These are phyloP conservation scores for Botrytis cinerea DNA, from an alignment of 2,329 filamentous ascomycete genomes.

Conservation along the genomic window DNA sequence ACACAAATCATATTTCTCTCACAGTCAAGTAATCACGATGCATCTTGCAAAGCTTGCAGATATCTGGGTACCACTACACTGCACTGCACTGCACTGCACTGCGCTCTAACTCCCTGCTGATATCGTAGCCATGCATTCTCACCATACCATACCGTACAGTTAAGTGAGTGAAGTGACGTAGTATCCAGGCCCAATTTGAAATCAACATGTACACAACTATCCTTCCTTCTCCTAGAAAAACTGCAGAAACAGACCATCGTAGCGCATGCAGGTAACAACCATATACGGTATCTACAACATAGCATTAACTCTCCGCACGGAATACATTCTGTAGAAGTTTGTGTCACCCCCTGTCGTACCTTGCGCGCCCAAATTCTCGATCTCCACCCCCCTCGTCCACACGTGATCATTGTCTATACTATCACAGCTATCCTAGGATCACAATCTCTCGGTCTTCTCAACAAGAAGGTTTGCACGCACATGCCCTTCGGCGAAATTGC, in stretches of 20 bases:
- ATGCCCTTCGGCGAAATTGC: not conserved
- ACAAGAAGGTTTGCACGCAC: not conserved
- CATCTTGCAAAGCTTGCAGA: not conserved
- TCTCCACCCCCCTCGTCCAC: not conserved
- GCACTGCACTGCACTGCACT: not conserved
- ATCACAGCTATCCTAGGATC: not conserved
- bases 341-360: not conserved
- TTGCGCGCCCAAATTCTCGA: not conserved
- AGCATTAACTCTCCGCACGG: not conserved
- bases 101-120: not conserved
- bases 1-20: not conserved
- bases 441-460: no score
- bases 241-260: not conserved
- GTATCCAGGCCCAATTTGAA: not conserved
- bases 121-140: not conserved
- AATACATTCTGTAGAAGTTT: not conserved
- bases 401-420: not conserved
- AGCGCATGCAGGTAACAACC: not conserved
- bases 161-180: not conserved
- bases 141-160: not conserved
- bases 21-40: not conserved
- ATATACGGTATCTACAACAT: not conserved
- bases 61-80: not conserved
- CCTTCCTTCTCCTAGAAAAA: not conserved
- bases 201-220: not conserved